phyloP scores from a whole-genome alignment of 2,329 filamentous ascomycete genomes.

The Calonectria hongkongensis region DNA sequence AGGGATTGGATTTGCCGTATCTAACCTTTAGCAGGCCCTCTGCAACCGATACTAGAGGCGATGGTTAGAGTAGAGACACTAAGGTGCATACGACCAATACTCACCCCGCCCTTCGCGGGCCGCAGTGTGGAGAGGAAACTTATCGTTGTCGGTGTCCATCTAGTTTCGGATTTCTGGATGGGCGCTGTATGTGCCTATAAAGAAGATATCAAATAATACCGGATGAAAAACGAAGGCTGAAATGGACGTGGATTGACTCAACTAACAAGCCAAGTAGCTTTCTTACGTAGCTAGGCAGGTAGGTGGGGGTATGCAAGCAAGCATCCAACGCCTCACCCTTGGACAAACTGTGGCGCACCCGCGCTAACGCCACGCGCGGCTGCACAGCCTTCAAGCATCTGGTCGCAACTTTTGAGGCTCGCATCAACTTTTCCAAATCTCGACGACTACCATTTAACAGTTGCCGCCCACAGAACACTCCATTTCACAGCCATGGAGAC shows the following conservation, averaged over 20 bases:
- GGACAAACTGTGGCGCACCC: conserved; percentile 46
- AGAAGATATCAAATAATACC: not conserved
- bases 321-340: conserved; percentile 1
- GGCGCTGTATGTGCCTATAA: not conserved
- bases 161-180: conserved; percentile 23
- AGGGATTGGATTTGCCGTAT: conserved; percentile 42
- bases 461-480: conserved; percentile 5
- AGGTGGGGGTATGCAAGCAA: conserved; percentile 21
- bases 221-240: not conserved
- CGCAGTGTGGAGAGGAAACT: conserved; percentile 91
- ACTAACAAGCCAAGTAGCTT: conserved; percentile 32
- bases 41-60: conserved; percentile 75
- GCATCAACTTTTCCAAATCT: conserved; percentile 35
- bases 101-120: conserved; percentile 89
- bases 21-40: conserved; percentile 73
- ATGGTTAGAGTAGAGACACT: conserved; percentile 35
- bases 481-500: conserved; percentile 58
- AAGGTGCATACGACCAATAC: conserved; percentile 48
- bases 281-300: conserved; percentile 29
- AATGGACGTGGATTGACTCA: conserved; percentile 5
- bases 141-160: conserved; percentile 67
- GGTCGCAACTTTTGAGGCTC: conserved; percentile 51
- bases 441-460: conserved; percentile 23
- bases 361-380: conserved; percentile 56
- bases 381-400: conserved; percentile 51